These are phyloP conservation scores for Neofusicoccum umdonicola DNA, from an alignment of 2,329 filamentous ascomycete species.

Conservation along the genomic window DNA sequence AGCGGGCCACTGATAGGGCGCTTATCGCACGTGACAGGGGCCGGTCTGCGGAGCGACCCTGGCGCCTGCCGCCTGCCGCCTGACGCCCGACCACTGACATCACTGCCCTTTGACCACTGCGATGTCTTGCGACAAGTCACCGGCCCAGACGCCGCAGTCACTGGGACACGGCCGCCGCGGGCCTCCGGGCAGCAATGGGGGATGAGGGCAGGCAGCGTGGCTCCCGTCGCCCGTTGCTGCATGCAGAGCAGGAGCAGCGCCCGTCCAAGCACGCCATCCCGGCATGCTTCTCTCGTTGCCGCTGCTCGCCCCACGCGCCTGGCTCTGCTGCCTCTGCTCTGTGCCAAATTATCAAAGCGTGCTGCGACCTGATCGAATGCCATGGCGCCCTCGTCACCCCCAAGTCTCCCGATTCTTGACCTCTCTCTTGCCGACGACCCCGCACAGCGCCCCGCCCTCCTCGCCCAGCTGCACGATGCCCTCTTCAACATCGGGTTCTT, in stretches of 20 bases:
- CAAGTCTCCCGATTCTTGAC: conserved; percentile 48
- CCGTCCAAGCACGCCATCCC: conserved; percentile 1
- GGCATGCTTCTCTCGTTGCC: background rate
- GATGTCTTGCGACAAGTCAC: background rate
- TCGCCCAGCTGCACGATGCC: conserved; percentile 46
- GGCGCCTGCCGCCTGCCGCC: background rate
- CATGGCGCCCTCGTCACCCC: background rate
- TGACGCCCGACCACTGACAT: conserved; percentile 5
- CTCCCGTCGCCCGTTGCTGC: background rate
- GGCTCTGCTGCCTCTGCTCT: background rate
- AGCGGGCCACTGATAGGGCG: background rate
- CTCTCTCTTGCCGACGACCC: conserved; percentile 44
- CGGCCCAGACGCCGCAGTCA: background rate
- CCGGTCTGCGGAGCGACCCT: background rate
- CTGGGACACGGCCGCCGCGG: background rate
- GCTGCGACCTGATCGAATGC: background rate
- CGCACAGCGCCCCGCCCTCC: conserved; percentile 34
- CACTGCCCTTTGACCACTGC: background rate
- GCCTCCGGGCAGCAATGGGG: background rate
- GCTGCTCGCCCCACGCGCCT: background rate
- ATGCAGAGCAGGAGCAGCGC: too few species aligned
- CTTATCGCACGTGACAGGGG: conserved; percentile 1
- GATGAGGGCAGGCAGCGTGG: background rate
- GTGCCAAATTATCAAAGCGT: too few species aligned
- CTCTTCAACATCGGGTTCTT: conserved; percentile 55